Conservation (phyloP, 257 asterid genomes). For the Linaria vulgaris region DNA sequence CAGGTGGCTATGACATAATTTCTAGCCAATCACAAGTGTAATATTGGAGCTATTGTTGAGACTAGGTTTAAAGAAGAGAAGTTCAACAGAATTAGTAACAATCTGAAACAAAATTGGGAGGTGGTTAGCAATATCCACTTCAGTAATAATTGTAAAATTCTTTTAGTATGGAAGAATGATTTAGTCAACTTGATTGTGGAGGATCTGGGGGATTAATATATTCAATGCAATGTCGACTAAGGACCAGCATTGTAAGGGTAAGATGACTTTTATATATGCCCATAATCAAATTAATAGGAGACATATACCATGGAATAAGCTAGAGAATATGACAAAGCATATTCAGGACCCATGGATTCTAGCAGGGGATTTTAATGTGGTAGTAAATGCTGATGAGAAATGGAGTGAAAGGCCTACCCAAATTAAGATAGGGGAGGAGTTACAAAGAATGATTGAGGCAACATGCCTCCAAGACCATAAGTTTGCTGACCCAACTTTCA, state of each 20-base stretch:
- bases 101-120: neutral
- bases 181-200: neutral
- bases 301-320: neutral
- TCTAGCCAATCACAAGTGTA: neutral
- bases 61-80: neutral
- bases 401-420: neutral
- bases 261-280: neutral
- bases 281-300: neutral
- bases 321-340: neutral
- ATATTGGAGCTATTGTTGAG: neutral
- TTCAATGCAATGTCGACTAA: neutral
- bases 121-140: neutral
- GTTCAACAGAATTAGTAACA: too few species aligned
- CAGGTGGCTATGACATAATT: too few species aligned
- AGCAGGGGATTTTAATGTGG: too few species aligned
- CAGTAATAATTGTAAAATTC: neutral
- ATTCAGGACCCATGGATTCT: neutral
- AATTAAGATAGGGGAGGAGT: too few species aligned
- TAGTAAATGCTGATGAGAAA: neutral
- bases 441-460: too few species aligned
- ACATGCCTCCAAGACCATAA: too few species aligned
- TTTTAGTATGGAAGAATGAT: neutral
- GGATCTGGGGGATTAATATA: neutral
- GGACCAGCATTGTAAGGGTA: neutral
- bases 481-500: too few species aligned